These are phyloP conservation scores for Ceratobasidium sp. DNA, from an alignment of 1,284 basidiomycete genomes.

Conservation along the genomic window DNA sequence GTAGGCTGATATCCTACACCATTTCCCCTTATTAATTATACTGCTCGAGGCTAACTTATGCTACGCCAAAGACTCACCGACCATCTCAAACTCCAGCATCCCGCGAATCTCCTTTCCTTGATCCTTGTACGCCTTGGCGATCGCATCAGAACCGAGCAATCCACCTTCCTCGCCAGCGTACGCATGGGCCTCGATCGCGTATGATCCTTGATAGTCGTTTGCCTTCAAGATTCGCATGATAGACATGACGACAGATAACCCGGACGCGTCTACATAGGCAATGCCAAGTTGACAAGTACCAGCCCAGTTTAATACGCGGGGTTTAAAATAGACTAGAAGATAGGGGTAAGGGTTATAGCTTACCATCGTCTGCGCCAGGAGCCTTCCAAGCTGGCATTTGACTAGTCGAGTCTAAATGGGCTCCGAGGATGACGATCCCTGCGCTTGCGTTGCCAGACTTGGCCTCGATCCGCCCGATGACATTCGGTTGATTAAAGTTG, in stretches of 20 bases:
- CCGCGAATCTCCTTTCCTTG: conserved; percentile 42
- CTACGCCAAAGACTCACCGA: conserved; percentile 23
- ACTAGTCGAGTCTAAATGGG: conserved; percentile 63
- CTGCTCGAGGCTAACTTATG: no score
- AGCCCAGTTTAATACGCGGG: background rate
- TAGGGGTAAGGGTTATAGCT: conserved; percentile 4
- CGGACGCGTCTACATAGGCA: conserved; percentile 77
- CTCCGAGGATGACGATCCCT: conserved; percentile 69
- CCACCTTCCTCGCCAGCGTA: conserved; percentile 56
- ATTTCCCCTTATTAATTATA: no score
- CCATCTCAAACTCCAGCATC: conserved; percentile 48
- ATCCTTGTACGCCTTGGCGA: conserved; percentile 40
- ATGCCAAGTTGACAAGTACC: conserved; percentile 46
- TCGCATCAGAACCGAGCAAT: conserved; percentile 42
- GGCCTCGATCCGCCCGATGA: conserved; percentile 67
- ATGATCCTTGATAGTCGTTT: conserved; percentile 44
- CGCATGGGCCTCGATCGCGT: conserved; percentile 49
- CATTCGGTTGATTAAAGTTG: conserved; percentile 65
- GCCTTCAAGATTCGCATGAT: conserved; percentile 47
- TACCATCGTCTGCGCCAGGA: conserved; percentile 66
- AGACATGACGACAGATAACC: conserved; percentile 43
- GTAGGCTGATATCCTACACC: conserved; percentile 44
- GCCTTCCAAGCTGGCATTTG: conserved; percentile 52
- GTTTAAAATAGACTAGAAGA: background rate
- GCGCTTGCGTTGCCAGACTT: conserved; percentile 56